Percentiles rank a stretch among this genome's conserved stretches.
These are phyloP conservation scores for Aureobasidium subglaciale DNA, from an alignment of 2,329 filamentous ascomycete genomes.

Conservation along the genomic window DNA sequence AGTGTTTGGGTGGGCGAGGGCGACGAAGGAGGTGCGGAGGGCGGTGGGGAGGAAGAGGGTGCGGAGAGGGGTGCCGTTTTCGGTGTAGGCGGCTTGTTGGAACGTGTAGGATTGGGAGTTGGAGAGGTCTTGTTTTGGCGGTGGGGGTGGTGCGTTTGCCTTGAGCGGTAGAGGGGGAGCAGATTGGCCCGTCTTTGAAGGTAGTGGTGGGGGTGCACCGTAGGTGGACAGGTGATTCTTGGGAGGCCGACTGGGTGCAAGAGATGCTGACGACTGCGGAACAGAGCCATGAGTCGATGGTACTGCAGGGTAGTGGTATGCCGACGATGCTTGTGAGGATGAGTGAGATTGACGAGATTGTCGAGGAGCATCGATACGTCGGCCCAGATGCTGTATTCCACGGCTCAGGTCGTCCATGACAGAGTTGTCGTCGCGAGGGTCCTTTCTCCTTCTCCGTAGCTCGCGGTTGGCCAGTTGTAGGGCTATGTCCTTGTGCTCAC, in stretches of 20 bases:
- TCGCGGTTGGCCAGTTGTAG: slow-evolving; percentile 70
- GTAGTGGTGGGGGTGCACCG: slow-evolving; percentile 20
- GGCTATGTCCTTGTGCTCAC: slow-evolving; percentile 66
- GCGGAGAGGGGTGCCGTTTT: slow-evolving; percentile 79
- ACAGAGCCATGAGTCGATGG: slow-evolving; percentile 24
- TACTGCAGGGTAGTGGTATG: slow-evolving; percentile 40
- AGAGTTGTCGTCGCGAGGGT: slow-evolving; percentile 30
- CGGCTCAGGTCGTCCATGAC: slow-evolving; percentile 16
- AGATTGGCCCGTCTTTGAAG: slow-evolving; percentile 23
- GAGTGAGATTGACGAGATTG: background rate
- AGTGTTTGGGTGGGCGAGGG: slow-evolving; percentile 70
- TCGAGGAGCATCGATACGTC: background rate
- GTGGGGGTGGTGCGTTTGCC: slow-evolving; percentile 21
- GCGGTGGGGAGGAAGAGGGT: slow-evolving; percentile 77
- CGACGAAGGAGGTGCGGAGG: slow-evolving; percentile 67
- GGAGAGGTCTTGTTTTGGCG: slow-evolving; percentile 37
- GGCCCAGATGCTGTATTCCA: slow-evolving; percentile 8
- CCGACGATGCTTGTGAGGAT: slow-evolving; percentile 14
- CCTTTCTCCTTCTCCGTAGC: slow-evolving; percentile 58
- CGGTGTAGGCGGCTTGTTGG: slow-evolving; percentile 76
- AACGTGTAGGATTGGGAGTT: slow-evolving; percentile 60
- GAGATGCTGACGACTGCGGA: slow-evolving; percentile 17
- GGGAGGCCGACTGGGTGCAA: slow-evolving; percentile 22
- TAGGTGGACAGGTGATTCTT: background rate
- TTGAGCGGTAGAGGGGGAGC: slow-evolving; percentile 1